Base-by-base conservation (phyloP, 1,284 basidiomycete genomes). In the Kwoniella shivajii region DNA sequence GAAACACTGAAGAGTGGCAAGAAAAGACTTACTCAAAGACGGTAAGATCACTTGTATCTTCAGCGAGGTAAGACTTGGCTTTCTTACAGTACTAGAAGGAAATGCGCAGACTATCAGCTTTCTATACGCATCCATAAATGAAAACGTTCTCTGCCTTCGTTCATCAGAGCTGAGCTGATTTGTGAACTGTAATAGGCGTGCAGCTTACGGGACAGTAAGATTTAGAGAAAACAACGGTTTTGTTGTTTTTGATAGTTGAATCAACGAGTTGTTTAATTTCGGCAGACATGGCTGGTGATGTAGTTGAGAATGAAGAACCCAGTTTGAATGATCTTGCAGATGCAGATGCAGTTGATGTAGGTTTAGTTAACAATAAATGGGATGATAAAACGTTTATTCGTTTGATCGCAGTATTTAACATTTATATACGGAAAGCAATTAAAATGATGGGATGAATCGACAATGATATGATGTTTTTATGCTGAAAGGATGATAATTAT, bases 181-280 rank as follows among this genome's bases (percentile, higher is more conserved):
- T n/a, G n/a, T n/a, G n/a, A n/a, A n/a, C n/a, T n/a, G n/a, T n/a
- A n/a, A n/a, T n/a, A n/a, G n/a, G n/a, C n/a, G n/a, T 44, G 42
- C n/a, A 20, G 73, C 77, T 66, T 57, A 78, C 77, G 47, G 75
- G 74, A 62, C 77, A 78, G 65, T 73, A 78, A 30, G 67, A 62
- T 67, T 78, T 78, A 60, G 68, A 68, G 61, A 75, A 77, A 31
- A 78, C 69, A 44, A 75, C 67, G 48, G 77, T 72, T 57, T 73
- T 65, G 68, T 78, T 71, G 47, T 73, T 68, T 54, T 68, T 66
- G 65, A 78, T 76, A 30, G 69, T 67, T 56, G 63, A 52, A 57
- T 77, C 74, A 58, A 78, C 75, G 30, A 75, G 58, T 34, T 66
- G 45, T 64, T 77, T 76, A 43, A 66, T 61, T 47, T 64, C 60